Evolutionary conservation across 208 protist genomes (phyloP).

Genomic region (Trypanosoma mega): DNA sequence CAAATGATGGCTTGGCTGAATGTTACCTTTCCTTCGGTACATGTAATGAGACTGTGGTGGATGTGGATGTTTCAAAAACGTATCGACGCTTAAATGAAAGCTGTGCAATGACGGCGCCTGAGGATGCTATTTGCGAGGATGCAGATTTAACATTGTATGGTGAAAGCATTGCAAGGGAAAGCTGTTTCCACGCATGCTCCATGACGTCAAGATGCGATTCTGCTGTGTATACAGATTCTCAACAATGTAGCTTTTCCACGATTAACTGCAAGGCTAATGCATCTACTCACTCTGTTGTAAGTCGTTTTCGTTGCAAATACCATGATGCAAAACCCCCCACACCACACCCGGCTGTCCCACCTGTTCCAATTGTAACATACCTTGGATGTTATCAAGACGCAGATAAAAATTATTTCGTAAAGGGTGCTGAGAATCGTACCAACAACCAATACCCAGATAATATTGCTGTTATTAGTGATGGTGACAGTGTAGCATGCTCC

Average conservation of each 20-base stretch:
- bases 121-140: background rate
- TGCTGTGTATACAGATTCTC: background rate
- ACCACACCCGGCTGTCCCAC: slow-evolving; percentile 4
- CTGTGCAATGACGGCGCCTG: slow-evolving; percentile 6
- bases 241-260: slow-evolving; percentile 10
- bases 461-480: background rate
- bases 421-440: too few relatives aligned
- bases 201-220: slow-evolving; percentile 9
- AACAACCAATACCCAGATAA: slow-evolving; percentile 4
- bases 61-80: slow-evolving; percentile 1
- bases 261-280: background rate
- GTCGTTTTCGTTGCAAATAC: slow-evolving; percentile 1
- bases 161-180: background rate
- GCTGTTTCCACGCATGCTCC: slow-evolving; percentile 9
- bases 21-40: slow-evolving; percentile 10
- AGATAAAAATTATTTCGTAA: background rate
- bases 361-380: background rate
- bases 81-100: slow-evolving; percentile 4
- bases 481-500: background rate
- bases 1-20: background rate
- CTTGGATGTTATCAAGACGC: slow-evolving; percentile 13
- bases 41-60: slow-evolving; percentile 6
- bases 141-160: slow-evolving; percentile 5
- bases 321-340: background rate
- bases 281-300: background rate